phyloP scores from a whole-genome alignment of 305 asterid species.

The Fraxinus greggii region DNA sequence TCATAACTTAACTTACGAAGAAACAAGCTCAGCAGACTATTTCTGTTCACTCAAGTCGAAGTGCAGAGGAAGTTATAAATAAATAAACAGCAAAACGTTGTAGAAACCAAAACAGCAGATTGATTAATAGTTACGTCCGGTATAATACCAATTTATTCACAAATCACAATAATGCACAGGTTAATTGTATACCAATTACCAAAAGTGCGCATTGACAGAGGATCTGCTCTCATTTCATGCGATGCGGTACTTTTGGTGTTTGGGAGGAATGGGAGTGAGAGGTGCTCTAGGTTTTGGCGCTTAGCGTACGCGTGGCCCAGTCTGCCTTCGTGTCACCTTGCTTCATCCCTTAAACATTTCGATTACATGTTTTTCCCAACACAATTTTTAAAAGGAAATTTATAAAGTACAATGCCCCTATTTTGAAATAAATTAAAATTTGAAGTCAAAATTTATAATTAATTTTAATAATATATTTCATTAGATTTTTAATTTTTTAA shows the following conservation, averaged over 20 bases:
- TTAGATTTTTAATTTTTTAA: too few species aligned
- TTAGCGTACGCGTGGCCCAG: background rate
- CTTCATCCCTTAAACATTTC: too few species aligned
- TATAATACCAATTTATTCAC: background rate
- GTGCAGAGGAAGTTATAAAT: background rate
- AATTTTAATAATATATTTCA: too few species aligned
- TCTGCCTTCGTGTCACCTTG: background rate
- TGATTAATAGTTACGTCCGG: background rate
- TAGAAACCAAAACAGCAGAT: background rate
- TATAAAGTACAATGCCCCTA: too few species aligned
- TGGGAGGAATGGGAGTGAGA: background rate
- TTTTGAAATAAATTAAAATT: too few species aligned
- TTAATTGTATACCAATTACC: background rate
- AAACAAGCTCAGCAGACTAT: background rate
- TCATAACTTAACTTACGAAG: background rate
- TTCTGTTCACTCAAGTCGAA: background rate
- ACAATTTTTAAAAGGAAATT: too few species aligned
- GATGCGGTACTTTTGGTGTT: background rate
- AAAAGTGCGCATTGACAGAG: background rate
- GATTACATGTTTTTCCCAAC: too few species aligned
- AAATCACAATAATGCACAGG: background rate
- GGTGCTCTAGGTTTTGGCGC: too few species aligned
- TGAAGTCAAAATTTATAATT: too few species aligned
- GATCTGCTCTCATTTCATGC: conserved; percentile 14
- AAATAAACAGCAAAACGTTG: background rate